These are phyloP conservation scores for Erythrophleum ivorense DNA, from an alignment of 331 rosid genomes.

Conservation along the genomic window DNA sequence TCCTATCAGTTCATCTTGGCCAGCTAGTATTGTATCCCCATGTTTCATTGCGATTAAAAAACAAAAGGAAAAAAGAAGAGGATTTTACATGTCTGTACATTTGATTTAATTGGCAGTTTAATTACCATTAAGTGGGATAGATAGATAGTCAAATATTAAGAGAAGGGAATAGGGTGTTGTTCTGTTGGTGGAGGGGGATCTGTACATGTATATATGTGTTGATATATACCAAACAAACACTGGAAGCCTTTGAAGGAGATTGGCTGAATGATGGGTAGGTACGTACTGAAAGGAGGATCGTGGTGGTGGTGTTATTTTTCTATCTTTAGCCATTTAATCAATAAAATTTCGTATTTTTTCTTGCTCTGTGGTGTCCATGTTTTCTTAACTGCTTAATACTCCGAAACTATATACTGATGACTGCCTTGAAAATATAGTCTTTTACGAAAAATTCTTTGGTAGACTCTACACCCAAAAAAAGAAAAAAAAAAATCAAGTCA, in stretches of 20 bases:
- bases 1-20: slow-evolving; percentile 36
- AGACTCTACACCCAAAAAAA: no score
- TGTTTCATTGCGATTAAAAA: slow-evolving; percentile 33
- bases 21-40: slow-evolving; percentile 48
- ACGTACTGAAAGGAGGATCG: slow-evolving; percentile 58
- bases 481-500: no score
- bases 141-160: slow-evolving; percentile 45
- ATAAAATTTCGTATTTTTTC: slow-evolving; percentile 55
- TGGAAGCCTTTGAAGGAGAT: slow-evolving; percentile 61
- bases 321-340: slow-evolving; percentile 51
- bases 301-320: slow-evolving; percentile 37
- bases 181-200: slow-evolving; percentile 61
- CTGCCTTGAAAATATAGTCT: background rate
- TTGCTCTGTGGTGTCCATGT: background rate
- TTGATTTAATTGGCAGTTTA: slow-evolving; percentile 50
- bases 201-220: slow-evolving; percentile 69
- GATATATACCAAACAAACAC: slow-evolving; percentile 57
- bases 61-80: background rate
- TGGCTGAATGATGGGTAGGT: slow-evolving; percentile 59
- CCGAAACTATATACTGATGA: background rate
- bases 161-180: slow-evolving; percentile 42
- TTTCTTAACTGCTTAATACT: slow-evolving; percentile 2
- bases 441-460: background rate
- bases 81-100: slow-evolving; percentile 48
- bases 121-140: slow-evolving; percentile 45